Evolutionary conservation across 352 stramenopile species (phyloP).

Genomic region (Phytophthora kernoviae): DNA sequence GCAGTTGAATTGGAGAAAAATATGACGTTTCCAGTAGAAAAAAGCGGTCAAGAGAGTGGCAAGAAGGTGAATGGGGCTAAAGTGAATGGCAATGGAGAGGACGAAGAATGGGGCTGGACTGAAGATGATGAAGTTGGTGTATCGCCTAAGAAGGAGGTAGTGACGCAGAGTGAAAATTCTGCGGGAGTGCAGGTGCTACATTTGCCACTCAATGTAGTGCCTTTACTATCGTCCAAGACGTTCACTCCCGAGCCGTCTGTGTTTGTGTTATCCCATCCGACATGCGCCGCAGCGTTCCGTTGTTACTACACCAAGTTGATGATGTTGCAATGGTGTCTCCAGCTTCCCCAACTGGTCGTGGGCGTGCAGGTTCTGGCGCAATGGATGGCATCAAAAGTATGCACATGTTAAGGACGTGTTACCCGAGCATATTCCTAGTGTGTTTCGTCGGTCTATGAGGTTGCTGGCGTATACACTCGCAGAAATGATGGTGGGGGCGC

Average conservation of each 20-base stretch:
- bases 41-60: neutral
- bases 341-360: conserved; percentile 13
- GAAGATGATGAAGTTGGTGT: conserved; percentile 26
- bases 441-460: conserved; percentile 63
- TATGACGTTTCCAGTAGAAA: conserved; percentile 11
- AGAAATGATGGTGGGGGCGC: conserved; percentile 52
- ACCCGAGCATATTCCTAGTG: conserved; percentile 67
- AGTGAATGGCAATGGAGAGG: conserved; percentile 3
- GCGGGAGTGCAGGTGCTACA: conserved; percentile 49
- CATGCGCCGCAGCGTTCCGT: conserved; percentile 69
- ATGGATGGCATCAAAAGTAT: conserved; percentile 44
- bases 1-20: conserved; percentile 31
- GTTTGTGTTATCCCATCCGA: conserved; percentile 73
- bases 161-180: neutral
- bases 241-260: conserved; percentile 55
- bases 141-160: neutral
- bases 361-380: neutral
- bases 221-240: conserved; percentile 52
- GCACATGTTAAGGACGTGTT: conserved; percentile 69
- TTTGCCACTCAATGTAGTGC: conserved; percentile 61
- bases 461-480: conserved; percentile 69
- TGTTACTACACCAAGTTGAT: conserved; percentile 65
- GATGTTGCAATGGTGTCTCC: conserved; percentile 3
- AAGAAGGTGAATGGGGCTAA: neutral
- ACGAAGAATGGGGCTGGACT: conserved; percentile 61